Conservation (phyloP, 352 stramenopile species). For the Globisporangium recalcitrans region DNA sequence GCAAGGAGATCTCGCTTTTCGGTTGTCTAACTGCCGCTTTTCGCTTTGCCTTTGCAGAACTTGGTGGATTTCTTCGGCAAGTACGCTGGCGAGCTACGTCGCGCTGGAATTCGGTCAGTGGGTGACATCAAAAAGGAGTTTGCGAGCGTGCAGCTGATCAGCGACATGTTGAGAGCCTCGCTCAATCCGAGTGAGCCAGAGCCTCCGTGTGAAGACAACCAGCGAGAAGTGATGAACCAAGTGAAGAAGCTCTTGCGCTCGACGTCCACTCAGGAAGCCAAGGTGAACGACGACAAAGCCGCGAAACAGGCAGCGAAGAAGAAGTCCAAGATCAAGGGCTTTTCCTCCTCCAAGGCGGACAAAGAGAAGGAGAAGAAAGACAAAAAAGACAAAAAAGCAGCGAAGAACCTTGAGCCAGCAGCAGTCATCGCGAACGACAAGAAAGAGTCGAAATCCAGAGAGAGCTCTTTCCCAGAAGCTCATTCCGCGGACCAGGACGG, state of each 20-base stretch:
- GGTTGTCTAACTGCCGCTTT: neutral
- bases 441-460: conserved; percentile 33
- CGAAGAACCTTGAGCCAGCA: conserved; percentile 14
- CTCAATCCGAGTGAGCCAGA: conserved; percentile 23
- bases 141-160: conserved; percentile 41
- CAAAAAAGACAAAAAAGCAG: conserved; percentile 26
- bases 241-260: conserved; percentile 62
- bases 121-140: conserved; percentile 73
- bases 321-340: conserved; percentile 32
- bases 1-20: neutral
- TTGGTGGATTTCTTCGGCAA: conserved; percentile 70
- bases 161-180: conserved; percentile 30
- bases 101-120: conserved; percentile 57
- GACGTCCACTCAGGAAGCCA: conserved; percentile 51
- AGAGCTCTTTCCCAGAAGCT: conserved; percentile 33
- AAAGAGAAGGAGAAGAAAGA: conserved; percentile 30
- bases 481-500: conserved; percentile 30
- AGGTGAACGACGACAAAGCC: conserved; percentile 24
- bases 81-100: conserved; percentile 59
- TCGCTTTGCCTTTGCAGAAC: conserved; percentile 25
- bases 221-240: conserved; percentile 37
- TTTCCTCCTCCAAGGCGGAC: conserved; percentile 25
- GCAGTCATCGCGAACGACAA: conserved; percentile 20
- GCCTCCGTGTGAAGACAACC: conserved; percentile 10
- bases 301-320: conserved; percentile 28